Conservation (phyloP, 768 basidiomycete genomes). For the Trametes punicea region DNA sequence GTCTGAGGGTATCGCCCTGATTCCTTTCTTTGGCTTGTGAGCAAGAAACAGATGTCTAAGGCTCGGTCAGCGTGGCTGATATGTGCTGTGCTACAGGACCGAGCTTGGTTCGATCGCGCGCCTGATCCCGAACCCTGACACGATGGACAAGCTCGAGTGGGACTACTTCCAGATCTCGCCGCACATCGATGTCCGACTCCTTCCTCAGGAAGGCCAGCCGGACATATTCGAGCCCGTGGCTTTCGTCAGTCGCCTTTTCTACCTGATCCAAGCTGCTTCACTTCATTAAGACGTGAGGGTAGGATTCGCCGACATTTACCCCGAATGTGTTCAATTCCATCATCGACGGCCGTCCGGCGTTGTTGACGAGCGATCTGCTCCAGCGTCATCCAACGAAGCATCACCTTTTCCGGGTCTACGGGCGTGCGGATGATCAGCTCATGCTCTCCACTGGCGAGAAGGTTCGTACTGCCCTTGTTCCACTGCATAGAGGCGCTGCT, state of each 20-base stretch:
- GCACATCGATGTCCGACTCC: constrained; percentile 15
- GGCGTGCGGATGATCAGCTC: constrained; percentile 43
- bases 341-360: constrained; percentile 19
- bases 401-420: constrained; percentile 30
- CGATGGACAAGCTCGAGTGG: constrained; percentile 19
- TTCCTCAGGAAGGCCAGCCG: neutral
- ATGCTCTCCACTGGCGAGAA: constrained; percentile 42
- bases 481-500: neutral
- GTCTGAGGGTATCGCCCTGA: constrained; percentile 13
- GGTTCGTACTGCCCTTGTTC: constrained; percentile 29
- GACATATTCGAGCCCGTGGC: neutral
- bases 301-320: too few relatives aligned
- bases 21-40: constrained; percentile 16
- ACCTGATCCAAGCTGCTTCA: constrained; percentile 2
- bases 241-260: constrained; percentile 1
- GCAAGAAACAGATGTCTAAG: neutral
- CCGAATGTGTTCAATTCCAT: too few relatives aligned
- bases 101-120: constrained; percentile 15
- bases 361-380: constrained; percentile 19
- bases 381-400: constrained; percentile 19
- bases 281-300: too few relatives aligned
- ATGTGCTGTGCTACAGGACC: constrained; percentile 17
- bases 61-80: too few relatives aligned
- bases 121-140: constrained; percentile 8
- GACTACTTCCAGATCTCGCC: constrained; percentile 24